Evolutionary conservation across 495 filamentous ascomycete species (phyloP), one percentile per base, ranked within the genome.

Genomic region (Tuber calosporum): DNA sequence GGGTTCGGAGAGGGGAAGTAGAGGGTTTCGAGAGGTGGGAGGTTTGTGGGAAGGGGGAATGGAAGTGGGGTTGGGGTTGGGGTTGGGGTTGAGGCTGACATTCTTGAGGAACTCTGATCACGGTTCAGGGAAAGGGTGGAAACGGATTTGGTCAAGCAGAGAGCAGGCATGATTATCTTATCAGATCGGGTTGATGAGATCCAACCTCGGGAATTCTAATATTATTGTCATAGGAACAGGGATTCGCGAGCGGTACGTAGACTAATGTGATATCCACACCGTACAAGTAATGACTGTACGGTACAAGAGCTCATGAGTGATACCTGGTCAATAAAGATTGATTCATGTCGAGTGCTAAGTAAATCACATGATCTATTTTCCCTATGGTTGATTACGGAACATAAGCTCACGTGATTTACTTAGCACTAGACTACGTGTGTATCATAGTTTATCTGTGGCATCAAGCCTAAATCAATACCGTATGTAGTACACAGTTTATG

Each of bases 21-120:
- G 69, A 91, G 92, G 81, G 92, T 92, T 74, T 86, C 84, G 73
- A 87, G 87, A 0, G 80, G 92, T 42, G 93, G 93, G 82, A 85
- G 84, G 37, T 84, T 89, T 37, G 83, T 92, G 1, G 87, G 87
- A 0, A 84, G 89, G 72, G 82, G 90, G 2, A 90, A 92, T 80
- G 83, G 84, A 34, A 87, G 87, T 0, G 87, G 87, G 89, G 53
- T 90, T 83, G 70, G 81, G 82, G 20, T 80, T 79, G 6, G 81
- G n/a, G n/a, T n/a, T n/a, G 39, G 39, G 39, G 11, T 40, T 40
- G 39, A 40, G 76, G 45, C 45, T 67, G 70, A n/a, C 30, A 58
- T 71, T 19, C 26, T n/a, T 19, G 48, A 67, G 1, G 36, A 20
- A 42, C n/a, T 30, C 58, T 40, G 66, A 40, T 67, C n/a, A 40